Evolutionary conservation across 2,329 filamentous ascomycete genomes (phyloP).

Genomic region (Aspergillus sp.): DNA sequence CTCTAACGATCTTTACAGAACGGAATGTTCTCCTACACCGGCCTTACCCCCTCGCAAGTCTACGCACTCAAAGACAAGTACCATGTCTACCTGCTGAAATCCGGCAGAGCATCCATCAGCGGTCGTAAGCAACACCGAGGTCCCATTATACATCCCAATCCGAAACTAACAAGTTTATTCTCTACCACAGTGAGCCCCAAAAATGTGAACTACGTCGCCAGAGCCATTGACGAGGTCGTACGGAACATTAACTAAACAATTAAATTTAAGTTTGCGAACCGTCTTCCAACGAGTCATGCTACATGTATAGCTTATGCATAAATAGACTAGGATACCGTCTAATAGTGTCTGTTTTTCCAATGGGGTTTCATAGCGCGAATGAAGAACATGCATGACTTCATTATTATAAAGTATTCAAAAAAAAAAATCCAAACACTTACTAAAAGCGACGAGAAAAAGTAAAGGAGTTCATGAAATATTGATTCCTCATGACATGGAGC

Average conservation of each 20-base stretch:
- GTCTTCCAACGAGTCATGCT: not conserved
- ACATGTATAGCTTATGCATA: not conserved
- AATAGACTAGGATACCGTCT: not conserved
- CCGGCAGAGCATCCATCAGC: constrained; percentile 41
- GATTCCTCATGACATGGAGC: not conserved
- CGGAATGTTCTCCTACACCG: constrained; percentile 89
- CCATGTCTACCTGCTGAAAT: constrained; percentile 45
- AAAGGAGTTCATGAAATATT: not conserved
- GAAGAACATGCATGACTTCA: not conserved
- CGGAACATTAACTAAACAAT: constrained; percentile 30
- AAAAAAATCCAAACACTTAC: not conserved
- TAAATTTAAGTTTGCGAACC: not conserved
- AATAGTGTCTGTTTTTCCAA: not conserved
- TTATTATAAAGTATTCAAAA: not conserved
- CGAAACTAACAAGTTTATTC: not conserved
- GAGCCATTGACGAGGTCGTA: constrained; percentile 39
- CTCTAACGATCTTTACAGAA: constrained; percentile 24
- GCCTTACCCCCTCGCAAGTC: constrained; percentile 48
- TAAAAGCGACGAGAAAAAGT: not conserved
- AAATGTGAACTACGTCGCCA: constrained; percentile 42
- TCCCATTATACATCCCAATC: not conserved
- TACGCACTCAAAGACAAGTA: constrained; percentile 41
- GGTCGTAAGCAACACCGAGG: constrained; percentile 31
- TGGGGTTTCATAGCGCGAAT: not conserved
- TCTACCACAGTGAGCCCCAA: constrained; percentile 35